Evolutionary conservation across 257 asterid genomes (phyloP).

Genomic region (Nicotiana benthamiana): DNA sequence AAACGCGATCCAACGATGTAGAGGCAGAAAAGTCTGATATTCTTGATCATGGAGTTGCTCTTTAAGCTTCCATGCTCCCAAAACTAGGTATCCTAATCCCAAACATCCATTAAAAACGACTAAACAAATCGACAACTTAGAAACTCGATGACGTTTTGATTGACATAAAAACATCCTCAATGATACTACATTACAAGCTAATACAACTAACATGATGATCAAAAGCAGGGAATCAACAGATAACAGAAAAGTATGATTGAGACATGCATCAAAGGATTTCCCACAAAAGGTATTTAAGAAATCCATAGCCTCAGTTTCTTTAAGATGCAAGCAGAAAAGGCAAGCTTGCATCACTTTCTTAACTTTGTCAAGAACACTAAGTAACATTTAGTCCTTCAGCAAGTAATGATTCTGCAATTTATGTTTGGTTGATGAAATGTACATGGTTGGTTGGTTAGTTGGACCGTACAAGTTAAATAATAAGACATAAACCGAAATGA

Average conservation of each 20-base stretch:
- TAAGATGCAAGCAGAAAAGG: not conserved
- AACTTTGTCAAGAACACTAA: not conserved
- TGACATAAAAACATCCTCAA: not conserved
- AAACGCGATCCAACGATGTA: not conserved
- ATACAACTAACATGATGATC: not conserved
- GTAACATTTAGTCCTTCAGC: not conserved
- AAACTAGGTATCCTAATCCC: not conserved
- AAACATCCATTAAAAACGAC: slow-evolving; percentile 1
- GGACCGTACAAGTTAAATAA: too few relatives aligned
- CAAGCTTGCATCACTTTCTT: not conserved
- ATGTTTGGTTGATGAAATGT: too few relatives aligned
- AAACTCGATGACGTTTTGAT: not conserved
- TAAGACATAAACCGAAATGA: too few relatives aligned
- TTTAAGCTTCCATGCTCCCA: slow-evolving; percentile 2
- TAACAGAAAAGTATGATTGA: not conserved
- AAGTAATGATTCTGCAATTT: too few relatives aligned
- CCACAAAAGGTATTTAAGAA: not conserved
- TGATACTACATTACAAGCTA: not conserved
- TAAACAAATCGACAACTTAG: not conserved
- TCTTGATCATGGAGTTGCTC: not conserved
- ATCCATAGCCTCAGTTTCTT: not conserved
- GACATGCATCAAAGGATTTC: not conserved
- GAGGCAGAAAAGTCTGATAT: not conserved
- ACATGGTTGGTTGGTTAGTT: too few relatives aligned
- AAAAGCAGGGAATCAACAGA: not conserved